Evolutionary conservation across 306 rosid species (phyloP).

Genomic region (Trifolium pratense): DNA sequence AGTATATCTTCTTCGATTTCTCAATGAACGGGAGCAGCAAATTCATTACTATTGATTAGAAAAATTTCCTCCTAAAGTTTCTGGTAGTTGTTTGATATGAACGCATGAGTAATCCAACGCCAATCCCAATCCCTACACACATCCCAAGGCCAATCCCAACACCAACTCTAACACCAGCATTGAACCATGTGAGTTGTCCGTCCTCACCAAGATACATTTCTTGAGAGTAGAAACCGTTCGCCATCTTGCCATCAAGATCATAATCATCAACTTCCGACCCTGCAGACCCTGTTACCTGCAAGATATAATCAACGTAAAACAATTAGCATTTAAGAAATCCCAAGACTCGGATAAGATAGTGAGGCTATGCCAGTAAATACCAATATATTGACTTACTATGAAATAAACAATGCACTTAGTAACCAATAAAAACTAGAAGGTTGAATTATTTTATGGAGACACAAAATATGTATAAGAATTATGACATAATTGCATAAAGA

Average conservation of each 20-base stretch:
- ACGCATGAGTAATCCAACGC: conserved; percentile 92
- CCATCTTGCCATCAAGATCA: conserved; percentile 64
- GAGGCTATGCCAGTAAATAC: conserved; percentile 20
- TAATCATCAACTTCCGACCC: conserved; percentile 67
- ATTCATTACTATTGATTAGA: conserved; percentile 45
- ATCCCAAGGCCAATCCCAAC: conserved; percentile 94
- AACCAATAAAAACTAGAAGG: conserved; percentile 14
- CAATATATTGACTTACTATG: not conserved
- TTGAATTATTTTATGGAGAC: conserved; percentile 2
- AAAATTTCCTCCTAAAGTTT: conserved; percentile 72
- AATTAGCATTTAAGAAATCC: conserved; percentile 26
- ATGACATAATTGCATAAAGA: conserved; percentile 14
- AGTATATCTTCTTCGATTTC: conserved; percentile 14
- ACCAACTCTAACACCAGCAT: conserved; percentile 95
- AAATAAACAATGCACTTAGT: conserved; percentile 4
- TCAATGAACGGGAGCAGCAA: conserved; percentile 32
- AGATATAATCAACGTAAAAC: conserved; percentile 26
- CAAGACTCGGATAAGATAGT: conserved; percentile 12
- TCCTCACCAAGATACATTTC: conserved; percentile 81
- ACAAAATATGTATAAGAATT: not conserved
- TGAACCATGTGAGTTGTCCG: conserved; percentile 89
- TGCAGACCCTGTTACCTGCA: conserved; percentile 68
- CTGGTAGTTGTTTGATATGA: conserved; percentile 92
- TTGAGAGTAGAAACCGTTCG: conserved; percentile 60
- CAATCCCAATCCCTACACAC: conserved; percentile 88